Percentiles rank a stretch among this genome's conserved stretches.
Evolutionary conservation across 1,284 basidiomycete species (phyloP).

Genomic region (Cutaneotrichosporon daszewskae): DNA sequence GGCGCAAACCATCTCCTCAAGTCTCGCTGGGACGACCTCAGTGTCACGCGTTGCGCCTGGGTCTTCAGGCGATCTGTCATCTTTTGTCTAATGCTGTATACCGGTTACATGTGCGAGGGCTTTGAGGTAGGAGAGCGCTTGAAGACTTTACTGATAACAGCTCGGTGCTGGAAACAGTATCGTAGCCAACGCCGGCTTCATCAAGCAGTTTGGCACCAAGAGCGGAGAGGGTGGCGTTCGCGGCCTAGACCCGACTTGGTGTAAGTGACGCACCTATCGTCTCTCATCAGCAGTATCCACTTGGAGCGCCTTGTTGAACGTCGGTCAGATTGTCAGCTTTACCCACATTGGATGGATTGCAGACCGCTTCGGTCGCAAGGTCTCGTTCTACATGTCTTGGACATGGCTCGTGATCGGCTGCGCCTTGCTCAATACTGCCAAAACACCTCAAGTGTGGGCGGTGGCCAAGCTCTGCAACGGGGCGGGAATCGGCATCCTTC

Average conservation of each 20-base stretch:
- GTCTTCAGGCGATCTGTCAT: slow-evolving; percentile 16
- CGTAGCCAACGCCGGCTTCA: slow-evolving; percentile 17
- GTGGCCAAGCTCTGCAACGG: slow-evolving; percentile 16
- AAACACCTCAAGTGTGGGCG: slow-evolving; percentile 5
- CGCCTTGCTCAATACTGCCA: slow-evolving; percentile 11
- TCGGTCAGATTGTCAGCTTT: slow-evolving; percentile 9
- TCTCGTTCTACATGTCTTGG: slow-evolving; percentile 11
- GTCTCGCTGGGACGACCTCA: too few relatives aligned
- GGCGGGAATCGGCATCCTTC: slow-evolving; percentile 13
- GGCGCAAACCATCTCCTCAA: too few relatives aligned
- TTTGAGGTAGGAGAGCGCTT: slow-evolving; percentile 15
- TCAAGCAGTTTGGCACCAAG: slow-evolving; percentile 15
- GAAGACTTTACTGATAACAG: background rate
- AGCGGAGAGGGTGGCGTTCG: slow-evolving; percentile 1
- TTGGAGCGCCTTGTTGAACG: slow-evolving; percentile 19
- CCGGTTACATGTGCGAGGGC: slow-evolving; percentile 19
- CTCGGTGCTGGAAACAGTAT: slow-evolving; percentile 12
- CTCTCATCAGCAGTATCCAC: slow-evolving; percentile 13
- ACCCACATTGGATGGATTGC: slow-evolving; percentile 8
- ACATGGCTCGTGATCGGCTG: slow-evolving; percentile 10
- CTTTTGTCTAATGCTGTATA: slow-evolving; percentile 17
- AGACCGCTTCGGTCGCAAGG: slow-evolving; percentile 22
- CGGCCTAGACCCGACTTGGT: slow-evolving; percentile 12
- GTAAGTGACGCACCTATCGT: background rate
- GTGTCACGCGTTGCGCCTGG: too few relatives aligned